Evolutionary conservation across 2,329 filamentous ascomycete genomes (phyloP).

Genomic region (Aciculosporium take): DNA sequence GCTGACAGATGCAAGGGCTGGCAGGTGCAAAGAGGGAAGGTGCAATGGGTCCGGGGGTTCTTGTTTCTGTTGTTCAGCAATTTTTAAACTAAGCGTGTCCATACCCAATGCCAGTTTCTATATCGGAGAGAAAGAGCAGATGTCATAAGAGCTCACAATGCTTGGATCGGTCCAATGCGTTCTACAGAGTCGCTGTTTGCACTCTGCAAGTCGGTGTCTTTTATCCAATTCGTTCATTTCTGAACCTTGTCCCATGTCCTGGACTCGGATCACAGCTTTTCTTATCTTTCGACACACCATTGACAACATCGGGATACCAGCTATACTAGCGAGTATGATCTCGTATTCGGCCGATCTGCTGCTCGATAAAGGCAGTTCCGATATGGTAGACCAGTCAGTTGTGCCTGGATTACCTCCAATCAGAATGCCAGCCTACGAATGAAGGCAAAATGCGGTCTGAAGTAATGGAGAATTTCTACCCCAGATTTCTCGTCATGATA

Average conservation of each 20-base stretch:
- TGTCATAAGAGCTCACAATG: background rate
- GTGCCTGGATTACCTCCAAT: background rate
- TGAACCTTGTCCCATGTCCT: background rate
- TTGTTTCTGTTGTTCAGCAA: background rate
- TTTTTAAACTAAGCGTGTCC: background rate
- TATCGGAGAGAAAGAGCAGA: background rate
- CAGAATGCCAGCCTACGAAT: background rate
- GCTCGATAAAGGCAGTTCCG: background rate
- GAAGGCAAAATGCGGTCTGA: background rate
- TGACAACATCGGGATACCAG: background rate
- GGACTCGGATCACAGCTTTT: background rate
- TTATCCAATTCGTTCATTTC: background rate
- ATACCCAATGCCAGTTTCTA: background rate
- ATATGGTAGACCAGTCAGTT: background rate
- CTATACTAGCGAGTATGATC: background rate
- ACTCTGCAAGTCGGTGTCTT: background rate
- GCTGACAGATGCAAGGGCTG: background rate
- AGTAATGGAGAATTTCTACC: background rate
- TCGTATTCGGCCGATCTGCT: constrained; percentile 1
- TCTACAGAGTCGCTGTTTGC: background rate
- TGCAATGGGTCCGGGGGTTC: background rate
- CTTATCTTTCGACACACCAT: background rate
- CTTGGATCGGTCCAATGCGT: background rate
- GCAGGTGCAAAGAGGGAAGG: constrained; percentile 1
- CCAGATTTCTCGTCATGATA: background rate